Evolutionary conservation across 208 protist genomes (phyloP), one percentile per base, ranked within the genome.

Genomic region (Herpetomonas samuelpessoai): DNA sequence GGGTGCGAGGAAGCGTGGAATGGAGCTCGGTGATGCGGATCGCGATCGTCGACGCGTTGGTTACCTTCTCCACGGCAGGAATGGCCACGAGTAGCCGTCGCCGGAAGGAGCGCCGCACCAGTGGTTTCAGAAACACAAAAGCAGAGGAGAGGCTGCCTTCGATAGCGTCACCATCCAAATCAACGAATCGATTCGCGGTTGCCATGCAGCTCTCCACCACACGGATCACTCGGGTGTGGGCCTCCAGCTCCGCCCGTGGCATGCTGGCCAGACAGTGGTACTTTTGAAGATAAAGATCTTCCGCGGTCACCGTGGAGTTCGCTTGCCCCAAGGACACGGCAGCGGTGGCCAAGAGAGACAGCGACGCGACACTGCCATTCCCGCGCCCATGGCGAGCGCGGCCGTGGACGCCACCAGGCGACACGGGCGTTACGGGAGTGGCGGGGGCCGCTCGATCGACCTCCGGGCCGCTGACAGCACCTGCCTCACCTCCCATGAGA

Each of bases 161-260:
- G 26, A 92, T 79, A 35, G 76, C 68, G 27, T 92, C 78, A 26
- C 81, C 77, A 52, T 92, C 90, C 9, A 96, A 67, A 65, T 94
- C 85, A 39, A 96, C 77, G 56, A 93, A 96, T 55, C 77, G 88
- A 57, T 74, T 81, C 14, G 90, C 84, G 1, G 86, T 92, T 16
- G 85, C 82, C 85, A 93, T 93, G 68, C 85, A 93, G 60, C 86
- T 93, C 69, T 96, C 90, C n/a, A 81, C 74, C 39, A 87, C 79
- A 4, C 63, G 60, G 48, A 94, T 86, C 31, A 96, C 82, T 44
- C 83, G 79, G n/a, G 62, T 65, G 59, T 87, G 79, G 48, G 46
- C 31, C 35, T 64, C 57, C 49, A 84, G 56, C 56, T 79, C 70
- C 1, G 67, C 62, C 18, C 64, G 59, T 3, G 61, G 65, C 41